Base-by-base conservation (phyloP, 2,329 filamentous ascomycete species). In the Didymellaceae sp. region DNA sequence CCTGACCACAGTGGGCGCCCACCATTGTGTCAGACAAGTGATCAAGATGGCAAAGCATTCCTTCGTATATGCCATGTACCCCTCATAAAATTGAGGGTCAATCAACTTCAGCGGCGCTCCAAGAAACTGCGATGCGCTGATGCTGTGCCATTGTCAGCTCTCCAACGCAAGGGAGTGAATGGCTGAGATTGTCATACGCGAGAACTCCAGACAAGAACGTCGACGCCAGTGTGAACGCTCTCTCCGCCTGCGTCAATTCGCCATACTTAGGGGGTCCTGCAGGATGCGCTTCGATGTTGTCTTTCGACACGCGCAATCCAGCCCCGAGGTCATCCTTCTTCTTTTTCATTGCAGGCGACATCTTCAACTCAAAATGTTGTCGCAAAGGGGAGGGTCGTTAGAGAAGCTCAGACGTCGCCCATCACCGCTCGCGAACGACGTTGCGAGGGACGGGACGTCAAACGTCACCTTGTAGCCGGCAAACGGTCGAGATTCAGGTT, bases 41-140 rank as follows among this genome's bases (percentile, higher is more conserved):
- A 87, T 86, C 34, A 91, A 77, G 13, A 95, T 81, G 28, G 88
- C 89, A 71, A 95, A 95, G 1, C 84, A 89, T 66, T 90, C 85
- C 73, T 96, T 96, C 9, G 90, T 94, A 71, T 91, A 82, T 31
- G 90, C 86, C 84, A 96, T 95, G 75, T 91, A 95, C 55, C 86
- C 83, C 73, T 95, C 89, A 77, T 90, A 96, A 66, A 89, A 83
- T 35, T 90, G 86, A 50, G 84, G 84, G 69, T 91, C 88, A 65
- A 91, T 77, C 54, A 86, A 81, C 69, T 94, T 94, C 38, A 96
- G 74, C 2, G 90, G 90, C 0, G 84, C 75, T 25, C 91, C 91
- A 50, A 95, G 76, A 55, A 91, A 80, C 66, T 96, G 90, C 6
- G 90, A 90, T 14, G 83, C 71, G 61, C 84, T 82, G 64, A 81